These are phyloP conservation scores for Trifolium dubium DNA, from an alignment of 306 rosid species.

Conservation along the genomic window DNA sequence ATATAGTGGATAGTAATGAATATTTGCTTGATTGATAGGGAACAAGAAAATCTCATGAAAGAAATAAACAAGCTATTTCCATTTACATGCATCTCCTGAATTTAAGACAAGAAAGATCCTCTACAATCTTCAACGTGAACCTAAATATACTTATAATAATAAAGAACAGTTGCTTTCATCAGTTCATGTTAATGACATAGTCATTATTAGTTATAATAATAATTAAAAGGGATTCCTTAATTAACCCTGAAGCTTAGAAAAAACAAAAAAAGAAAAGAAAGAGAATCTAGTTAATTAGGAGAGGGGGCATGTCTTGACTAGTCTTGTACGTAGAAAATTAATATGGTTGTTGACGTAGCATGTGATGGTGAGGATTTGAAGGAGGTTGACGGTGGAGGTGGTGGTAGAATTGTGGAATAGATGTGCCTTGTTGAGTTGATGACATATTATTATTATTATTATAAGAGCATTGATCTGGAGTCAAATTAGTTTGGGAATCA, in stretches of 20 bases:
- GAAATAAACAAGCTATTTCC: conserved; percentile 42
- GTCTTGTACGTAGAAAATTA: conserved; percentile 9
- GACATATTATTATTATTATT: conserved; percentile 31
- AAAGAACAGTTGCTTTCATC: conserved; percentile 34
- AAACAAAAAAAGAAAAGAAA: background rate
- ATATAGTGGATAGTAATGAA: conserved; percentile 29
- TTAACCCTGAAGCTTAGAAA: conserved; percentile 36
- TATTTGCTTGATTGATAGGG: conserved; percentile 57
- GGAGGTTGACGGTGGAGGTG: conserved; percentile 35
- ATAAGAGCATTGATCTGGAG: conserved; percentile 45
- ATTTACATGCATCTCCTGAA: conserved; percentile 48
- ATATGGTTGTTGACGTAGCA: conserved; percentile 62
- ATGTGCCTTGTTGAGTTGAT: conserved; percentile 47
- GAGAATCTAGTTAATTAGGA: conserved; percentile 37
- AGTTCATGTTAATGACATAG: conserved; percentile 36
- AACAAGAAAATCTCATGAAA: conserved; percentile 49
- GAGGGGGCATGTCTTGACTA: conserved; percentile 27
- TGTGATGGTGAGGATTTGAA: conserved; percentile 59
- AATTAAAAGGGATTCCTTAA: conserved; percentile 30
- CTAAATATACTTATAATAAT: conserved; percentile 31
- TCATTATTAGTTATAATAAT: conserved; percentile 21
- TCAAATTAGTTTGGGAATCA: conserved; percentile 53
- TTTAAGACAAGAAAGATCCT: conserved; percentile 53
- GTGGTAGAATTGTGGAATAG: conserved; percentile 46
- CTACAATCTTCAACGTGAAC: conserved; percentile 47